Conservation (phyloP, 176 grass and related monocot species). For the Calamus simplicifolius region DNA sequence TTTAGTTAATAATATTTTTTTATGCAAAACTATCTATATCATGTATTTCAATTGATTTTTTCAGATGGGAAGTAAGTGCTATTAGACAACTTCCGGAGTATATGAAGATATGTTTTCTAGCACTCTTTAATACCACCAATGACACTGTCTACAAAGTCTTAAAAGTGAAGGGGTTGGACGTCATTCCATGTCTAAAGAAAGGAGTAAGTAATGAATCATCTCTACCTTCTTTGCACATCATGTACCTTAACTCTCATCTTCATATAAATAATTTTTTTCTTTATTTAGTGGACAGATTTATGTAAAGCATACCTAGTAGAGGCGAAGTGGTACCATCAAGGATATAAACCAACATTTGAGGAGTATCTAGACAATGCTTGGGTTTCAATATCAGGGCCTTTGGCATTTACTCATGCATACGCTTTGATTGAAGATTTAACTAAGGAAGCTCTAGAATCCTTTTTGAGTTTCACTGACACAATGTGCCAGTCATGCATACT, state of each 20-base stretch:
- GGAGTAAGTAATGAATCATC: background rate
- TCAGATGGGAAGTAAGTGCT: constrained; percentile 1
- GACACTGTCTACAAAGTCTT: background rate
- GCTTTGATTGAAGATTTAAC: background rate
- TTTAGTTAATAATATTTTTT: too few relatives aligned
- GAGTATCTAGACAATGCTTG: constrained; percentile 28
- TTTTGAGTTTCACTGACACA: background rate
- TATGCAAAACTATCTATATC: too few relatives aligned
- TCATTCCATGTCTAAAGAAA: background rate
- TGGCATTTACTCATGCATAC: background rate
- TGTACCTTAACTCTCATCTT: background rate
- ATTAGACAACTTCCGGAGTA: background rate
- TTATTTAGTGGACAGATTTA: background rate
- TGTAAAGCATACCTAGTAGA: constrained; percentile 24
- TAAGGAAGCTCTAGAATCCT: constrained; percentile 9
- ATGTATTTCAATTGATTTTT: too few relatives aligned
- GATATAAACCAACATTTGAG: constrained; percentile 8
- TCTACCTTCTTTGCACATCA: background rate
- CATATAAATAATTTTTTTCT: background rate
- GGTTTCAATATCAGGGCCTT: background rate
- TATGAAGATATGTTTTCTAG: constrained; percentile 5
- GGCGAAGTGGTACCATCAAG: constrained; percentile 23
- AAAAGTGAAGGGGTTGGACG: background rate
- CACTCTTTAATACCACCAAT: background rate
- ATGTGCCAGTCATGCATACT: background rate